A percentile compares a stretch with the other conserved stretches of the same genome.
Conservation (phyloP, 768 basidiomycete genomes). For the Lactarius evosmus region DNA sequence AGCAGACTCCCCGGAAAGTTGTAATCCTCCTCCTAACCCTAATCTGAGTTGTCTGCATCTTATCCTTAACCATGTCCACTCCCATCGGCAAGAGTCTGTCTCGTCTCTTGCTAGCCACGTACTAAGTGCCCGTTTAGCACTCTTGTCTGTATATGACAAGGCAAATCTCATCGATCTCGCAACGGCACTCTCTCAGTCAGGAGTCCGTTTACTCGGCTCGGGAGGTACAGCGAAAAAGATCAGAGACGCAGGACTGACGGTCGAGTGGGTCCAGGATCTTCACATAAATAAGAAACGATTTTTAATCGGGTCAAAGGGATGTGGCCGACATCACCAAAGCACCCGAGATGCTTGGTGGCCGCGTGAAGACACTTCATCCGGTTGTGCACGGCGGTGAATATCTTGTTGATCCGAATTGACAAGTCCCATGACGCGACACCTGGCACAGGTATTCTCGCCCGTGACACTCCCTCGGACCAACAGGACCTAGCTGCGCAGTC, state of each 20-base stretch:
- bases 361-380: conserved; percentile 98
- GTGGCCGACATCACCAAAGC: conserved; percentile 97
- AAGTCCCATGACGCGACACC: neutral
- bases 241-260: conserved; percentile 85
- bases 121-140: conserved; percentile 45
- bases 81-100: conserved; percentile 34
- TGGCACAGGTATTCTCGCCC: conserved; percentile 81
- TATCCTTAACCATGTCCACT: conserved; percentile 32
- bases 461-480: conserved; percentile 87
- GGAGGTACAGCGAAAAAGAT: conserved; percentile 99
- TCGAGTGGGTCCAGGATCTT: conserved; percentile 60
- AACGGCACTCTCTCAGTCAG: conserved; percentile 71
- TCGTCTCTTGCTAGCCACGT: neutral
- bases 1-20: conserved; percentile 30
- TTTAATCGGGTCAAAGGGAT: conserved; percentile 55
- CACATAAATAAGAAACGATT: neutral
- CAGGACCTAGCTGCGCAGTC: conserved; percentile 76
- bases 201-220: conserved; percentile 87
- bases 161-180: conserved; percentile 85
- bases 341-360: conserved; percentile 97
- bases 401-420: neutral
- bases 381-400: conserved; percentile 90
- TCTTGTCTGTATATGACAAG: conserved; percentile 97
- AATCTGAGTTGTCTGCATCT: conserved; percentile 1
- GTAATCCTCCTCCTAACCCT: conserved; percentile 18